Evolutionary conservation across 805 yeast genomes (phyloP), one percentile per base, ranked within the genome.

Genomic region (Pichia californica): DNA sequence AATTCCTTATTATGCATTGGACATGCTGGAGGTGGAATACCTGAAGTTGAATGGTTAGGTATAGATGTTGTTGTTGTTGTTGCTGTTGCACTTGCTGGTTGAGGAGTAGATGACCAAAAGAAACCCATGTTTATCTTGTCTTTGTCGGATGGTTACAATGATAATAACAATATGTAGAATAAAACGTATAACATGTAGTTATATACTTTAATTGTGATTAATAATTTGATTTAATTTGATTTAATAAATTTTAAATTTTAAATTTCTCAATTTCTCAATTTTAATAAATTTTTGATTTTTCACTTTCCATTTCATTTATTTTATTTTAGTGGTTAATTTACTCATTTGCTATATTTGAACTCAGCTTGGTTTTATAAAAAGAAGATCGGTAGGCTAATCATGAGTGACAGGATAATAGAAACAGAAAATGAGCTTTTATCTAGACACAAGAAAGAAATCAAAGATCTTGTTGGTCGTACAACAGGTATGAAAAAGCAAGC

Each of bases 401-500:
- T n/a, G 2, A 23, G 3, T 7, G 9, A 18, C 3, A 20, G 25
- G 15, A 21, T 20, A 15, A 43, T 46, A 19, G 74, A 71, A 39
- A 57, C 68, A 3, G 66, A 65, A 55, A 84, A 79, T 20, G 74
- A 71, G 34, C 44, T 81, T 3, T 48, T 76, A 5, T 69, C 76
- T 0, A 71, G 83, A 48, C 96, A 88, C 52, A 70, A 76, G 52
- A 80, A 79, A 55, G 94, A 88, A 59, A 62, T 60, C 43, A 73
- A 79, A 49, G 88, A 87, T 45, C 66, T 87, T 46, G 68, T 75
- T 18, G 82, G 84, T 9, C 72, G 75, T 26, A 69, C 79, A 26
- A 87, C 95, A 3, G 82, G 84, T 2, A 63, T 88, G 71, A 86
- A 83, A 65, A 86, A 86, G 54, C 91, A 82, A 61, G 89, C 91